phyloP scores from a whole-genome alignment of 352 stramenopile species.

The Pythium brassicae region DNA sequence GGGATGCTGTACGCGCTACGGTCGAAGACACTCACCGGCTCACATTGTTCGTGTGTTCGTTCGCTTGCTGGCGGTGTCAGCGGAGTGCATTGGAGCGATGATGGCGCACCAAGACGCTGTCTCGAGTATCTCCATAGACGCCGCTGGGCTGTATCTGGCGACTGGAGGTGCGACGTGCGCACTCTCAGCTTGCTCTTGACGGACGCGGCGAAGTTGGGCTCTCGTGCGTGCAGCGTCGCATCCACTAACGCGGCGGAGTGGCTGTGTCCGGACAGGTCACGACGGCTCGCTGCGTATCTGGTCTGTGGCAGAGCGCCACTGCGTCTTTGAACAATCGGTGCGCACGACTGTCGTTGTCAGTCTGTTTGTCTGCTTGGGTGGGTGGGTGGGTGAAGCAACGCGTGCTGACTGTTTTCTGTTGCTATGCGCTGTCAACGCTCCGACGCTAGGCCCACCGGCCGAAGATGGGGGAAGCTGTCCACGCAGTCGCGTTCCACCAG shows the following conservation, averaged over 20 bases:
- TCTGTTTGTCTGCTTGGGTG: not conserved
- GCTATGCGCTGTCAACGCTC: too few relatives aligned
- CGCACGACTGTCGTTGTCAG: not conserved
- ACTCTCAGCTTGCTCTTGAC: not conserved
- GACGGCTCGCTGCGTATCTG: conserved; percentile 83
- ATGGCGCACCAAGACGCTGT: conserved; percentile 81
- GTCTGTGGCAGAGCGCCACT: conserved; percentile 78
- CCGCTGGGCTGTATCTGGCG: conserved; percentile 67
- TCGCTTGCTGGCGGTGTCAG: conserved; percentile 15
- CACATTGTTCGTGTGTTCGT: not conserved
- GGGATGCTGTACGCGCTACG: too few relatives aligned
- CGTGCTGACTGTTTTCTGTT: conserved; percentile 2
- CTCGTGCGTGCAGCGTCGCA: conserved; percentile 1
- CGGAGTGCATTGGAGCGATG: conserved; percentile 72
- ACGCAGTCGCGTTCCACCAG: conserved; percentile 72
- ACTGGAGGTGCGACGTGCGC: conserved; percentile 66
- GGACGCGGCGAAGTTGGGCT: too few relatives aligned
- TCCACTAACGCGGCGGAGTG: too few relatives aligned
- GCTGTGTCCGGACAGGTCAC: conserved; percentile 39
- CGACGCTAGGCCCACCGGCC: conserved; percentile 57
- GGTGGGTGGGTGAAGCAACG: not conserved
- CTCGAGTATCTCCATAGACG: conserved; percentile 73
- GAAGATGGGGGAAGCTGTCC: conserved; percentile 77
- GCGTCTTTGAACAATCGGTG: conserved; percentile 83
- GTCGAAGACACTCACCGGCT: not conserved